A percentile compares a stretch with the other conserved stretches of the same genome.
phyloP scores from a whole-genome alignment of 495 filamentous ascomycete genomes.

The Parathielavia hyrcaniae region DNA sequence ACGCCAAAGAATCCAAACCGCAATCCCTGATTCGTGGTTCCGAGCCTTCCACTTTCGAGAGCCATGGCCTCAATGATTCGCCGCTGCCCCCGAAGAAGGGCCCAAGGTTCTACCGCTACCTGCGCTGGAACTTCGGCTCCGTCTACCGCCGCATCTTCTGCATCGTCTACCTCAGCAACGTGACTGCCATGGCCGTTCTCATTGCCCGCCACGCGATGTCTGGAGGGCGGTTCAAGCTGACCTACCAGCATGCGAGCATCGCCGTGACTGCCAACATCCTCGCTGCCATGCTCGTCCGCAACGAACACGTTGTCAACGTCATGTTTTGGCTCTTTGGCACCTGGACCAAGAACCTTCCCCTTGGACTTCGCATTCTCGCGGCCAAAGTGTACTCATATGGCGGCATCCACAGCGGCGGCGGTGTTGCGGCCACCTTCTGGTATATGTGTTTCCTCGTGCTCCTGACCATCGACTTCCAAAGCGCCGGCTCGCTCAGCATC shows the following conservation, averaged over 20 bases:
- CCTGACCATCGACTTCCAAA: constrained; percentile 37
- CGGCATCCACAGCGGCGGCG: constrained; percentile 68
- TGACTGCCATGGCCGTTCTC: constrained; percentile 24
- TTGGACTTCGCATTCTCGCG: constrained; percentile 56
- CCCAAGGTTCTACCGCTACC: constrained; percentile 27
- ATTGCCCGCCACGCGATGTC: constrained; percentile 3
- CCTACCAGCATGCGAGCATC: constrained; percentile 27
- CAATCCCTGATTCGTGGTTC: constrained; percentile 1
- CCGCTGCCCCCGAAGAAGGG: constrained; percentile 31
- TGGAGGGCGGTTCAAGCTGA: constrained; percentile 11
- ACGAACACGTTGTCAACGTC: constrained; percentile 68
- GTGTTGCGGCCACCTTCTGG: constrained; percentile 62
- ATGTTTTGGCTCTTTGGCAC: constrained; percentile 56
- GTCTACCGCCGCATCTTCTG: constrained; percentile 36
- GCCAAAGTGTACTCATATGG: constrained; percentile 75
- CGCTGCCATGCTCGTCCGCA: constrained; percentile 54
- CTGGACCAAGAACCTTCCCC: constrained; percentile 53
- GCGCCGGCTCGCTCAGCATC: constrained; percentile 33
- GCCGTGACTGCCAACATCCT: constrained; percentile 46
- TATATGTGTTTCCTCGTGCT: constrained; percentile 49
- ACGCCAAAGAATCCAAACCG: constrained; percentile 6
- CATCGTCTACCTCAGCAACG: constrained; percentile 31
- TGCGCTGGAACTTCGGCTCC: constrained; percentile 35
- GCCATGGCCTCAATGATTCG: constrained; percentile 14
- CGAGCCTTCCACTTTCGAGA: constrained; percentile 14